phyloP scores from a whole-genome alignment of 345 rosid species.

The Capsella bursapastoris region DNA sequence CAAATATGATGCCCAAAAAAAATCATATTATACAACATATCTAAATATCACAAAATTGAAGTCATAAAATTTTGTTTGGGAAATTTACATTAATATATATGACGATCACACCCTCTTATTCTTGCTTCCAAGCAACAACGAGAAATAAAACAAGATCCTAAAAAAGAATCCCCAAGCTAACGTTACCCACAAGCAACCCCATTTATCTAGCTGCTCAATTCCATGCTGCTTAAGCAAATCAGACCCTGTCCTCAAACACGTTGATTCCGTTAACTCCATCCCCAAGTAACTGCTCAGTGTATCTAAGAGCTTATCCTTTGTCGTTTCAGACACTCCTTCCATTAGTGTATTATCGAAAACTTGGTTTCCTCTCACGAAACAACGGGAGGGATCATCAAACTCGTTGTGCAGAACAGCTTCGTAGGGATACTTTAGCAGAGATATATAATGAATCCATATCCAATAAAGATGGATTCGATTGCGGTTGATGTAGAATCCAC shows the following conservation, averaged over 20 bases:
- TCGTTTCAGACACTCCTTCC: conserved; percentile 43
- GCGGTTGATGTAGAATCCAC: conserved; percentile 84
- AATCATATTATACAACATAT: background rate
- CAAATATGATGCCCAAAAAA: background rate
- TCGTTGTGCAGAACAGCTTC: conserved; percentile 72
- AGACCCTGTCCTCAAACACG: conserved; percentile 72
- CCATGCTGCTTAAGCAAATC: conserved; percentile 65
- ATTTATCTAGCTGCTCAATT: conserved; percentile 67
- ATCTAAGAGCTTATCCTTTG: conserved; percentile 55
- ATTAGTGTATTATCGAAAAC: conserved; percentile 73
- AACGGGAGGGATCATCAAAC: conserved; percentile 56
- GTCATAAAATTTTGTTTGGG: background rate
- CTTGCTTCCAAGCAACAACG: conserved; percentile 78
- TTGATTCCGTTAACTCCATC: conserved; percentile 54
- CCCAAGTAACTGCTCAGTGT: conserved; percentile 62
- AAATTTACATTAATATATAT: background rate
- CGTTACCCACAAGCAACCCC: conserved; percentile 86
- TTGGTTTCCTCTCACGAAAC: conserved; percentile 74
- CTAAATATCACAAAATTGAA: background rate
- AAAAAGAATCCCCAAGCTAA: conserved; percentile 95
- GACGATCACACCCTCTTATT: conserved; percentile 69
- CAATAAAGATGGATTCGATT: conserved; percentile 69
- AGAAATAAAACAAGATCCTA: conserved; percentile 72
- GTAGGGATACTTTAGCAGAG: conserved; percentile 80
- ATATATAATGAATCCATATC: conserved; percentile 90